Evolutionary conservation across 768 basidiomycete genomes (phyloP).

Genomic region (Hypholoma sublateritium): DNA sequence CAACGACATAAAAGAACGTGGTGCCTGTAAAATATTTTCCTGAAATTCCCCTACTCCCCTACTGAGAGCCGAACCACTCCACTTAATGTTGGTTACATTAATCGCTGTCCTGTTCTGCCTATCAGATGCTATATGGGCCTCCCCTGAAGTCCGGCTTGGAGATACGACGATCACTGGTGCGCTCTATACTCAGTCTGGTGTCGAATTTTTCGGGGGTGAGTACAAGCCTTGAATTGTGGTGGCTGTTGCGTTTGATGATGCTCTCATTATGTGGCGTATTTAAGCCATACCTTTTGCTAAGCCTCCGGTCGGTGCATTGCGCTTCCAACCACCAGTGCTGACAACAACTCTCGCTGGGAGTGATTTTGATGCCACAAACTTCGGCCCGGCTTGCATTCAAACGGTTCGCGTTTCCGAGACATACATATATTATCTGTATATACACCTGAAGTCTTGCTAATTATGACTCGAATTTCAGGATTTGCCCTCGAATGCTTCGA

Average conservation of each 20-base stretch:
- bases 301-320: slow-evolving; percentile 43
- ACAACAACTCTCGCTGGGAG: slow-evolving; percentile 30
- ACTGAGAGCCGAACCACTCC: too few species aligned
- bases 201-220: slow-evolving; percentile 9
- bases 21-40: too few species aligned
- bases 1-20: too few species aligned
- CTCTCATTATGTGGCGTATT: not conserved
- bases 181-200: not conserved
- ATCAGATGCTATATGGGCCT: not conserved
- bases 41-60: too few species aligned
- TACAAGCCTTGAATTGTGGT: too few species aligned
- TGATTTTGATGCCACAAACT: slow-evolving; percentile 41
- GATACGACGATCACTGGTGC: not conserved
- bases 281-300: slow-evolving; percentile 51
- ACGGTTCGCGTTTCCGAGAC: not conserved
- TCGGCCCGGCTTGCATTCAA: slow-evolving; percentile 47
- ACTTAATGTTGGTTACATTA: not conserved
- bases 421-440: too few species aligned
- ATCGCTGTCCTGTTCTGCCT: not conserved
- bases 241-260: too few species aligned
- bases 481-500: slow-evolving; percentile 25
- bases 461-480: slow-evolving; percentile 15
- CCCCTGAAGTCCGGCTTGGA: not conserved
- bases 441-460: not conserved
- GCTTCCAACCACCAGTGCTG: slow-evolving; percentile 43